A percentile compares a stretch with the other conserved stretches of the same genome.
Evolutionary conservation across 768 basidiomycete species (phyloP).

Genomic region (Rhizopogon rudus): DNA sequence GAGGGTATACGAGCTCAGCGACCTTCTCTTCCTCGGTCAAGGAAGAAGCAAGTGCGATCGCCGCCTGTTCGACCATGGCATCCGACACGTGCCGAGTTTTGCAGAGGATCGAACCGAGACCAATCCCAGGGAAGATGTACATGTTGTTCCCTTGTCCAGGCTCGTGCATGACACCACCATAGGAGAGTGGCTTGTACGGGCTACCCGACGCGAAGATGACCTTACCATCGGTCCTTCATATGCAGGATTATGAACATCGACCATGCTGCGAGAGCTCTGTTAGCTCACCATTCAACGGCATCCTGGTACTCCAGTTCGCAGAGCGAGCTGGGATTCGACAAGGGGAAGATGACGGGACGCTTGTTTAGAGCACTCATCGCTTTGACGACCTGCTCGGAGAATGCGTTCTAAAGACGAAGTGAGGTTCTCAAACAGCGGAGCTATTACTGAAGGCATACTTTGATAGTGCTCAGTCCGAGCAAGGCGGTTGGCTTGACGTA

Average conservation of each 20-base stretch:
- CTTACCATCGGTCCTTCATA: slow-evolving; percentile 51
- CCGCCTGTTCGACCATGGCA: slow-evolving; percentile 62
- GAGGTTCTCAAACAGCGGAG: background rate
- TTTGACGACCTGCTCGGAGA: slow-evolving; percentile 57
- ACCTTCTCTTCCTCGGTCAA: slow-evolving; percentile 51
- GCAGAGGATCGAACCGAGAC: slow-evolving; percentile 57
- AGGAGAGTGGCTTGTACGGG: slow-evolving; percentile 55
- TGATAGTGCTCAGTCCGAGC: slow-evolving; percentile 63
- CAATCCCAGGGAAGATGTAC: slow-evolving; percentile 63
- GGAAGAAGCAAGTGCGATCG: slow-evolving; percentile 56
- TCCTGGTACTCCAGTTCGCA: slow-evolving; percentile 58
- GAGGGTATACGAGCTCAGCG: slow-evolving; percentile 61
- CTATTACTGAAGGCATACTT: slow-evolving; percentile 13
- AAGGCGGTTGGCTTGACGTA: slow-evolving; percentile 75
- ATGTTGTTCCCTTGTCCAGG: slow-evolving; percentile 83
- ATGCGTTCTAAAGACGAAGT: slow-evolving; percentile 38
- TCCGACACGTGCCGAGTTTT: slow-evolving; percentile 59
- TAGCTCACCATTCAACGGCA: slow-evolving; percentile 49
- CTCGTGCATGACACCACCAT: slow-evolving; percentile 43
- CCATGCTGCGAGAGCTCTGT: background rate
- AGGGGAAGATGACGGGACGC: slow-evolving; percentile 78
- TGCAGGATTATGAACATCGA: background rate
- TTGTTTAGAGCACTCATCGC: slow-evolving; percentile 60
- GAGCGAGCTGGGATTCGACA: slow-evolving; percentile 67
- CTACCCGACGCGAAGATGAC: slow-evolving; percentile 72